Evolutionary conservation across 768 basidiomycete species (phyloP).

Genomic region (Panellus pusillus): DNA sequence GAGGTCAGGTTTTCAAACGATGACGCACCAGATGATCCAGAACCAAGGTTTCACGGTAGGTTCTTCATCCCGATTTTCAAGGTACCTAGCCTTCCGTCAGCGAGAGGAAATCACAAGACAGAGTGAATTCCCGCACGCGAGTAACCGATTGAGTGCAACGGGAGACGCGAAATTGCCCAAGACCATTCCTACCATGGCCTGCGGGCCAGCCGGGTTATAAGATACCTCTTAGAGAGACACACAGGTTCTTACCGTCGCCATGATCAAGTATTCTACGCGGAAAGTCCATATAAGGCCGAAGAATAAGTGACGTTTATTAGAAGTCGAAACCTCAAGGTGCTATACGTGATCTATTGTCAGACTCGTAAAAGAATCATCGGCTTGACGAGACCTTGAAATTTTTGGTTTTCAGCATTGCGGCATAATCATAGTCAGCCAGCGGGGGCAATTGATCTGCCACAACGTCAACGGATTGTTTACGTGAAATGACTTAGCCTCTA

Average conservation of each 20-base stretch:
- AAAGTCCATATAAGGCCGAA: slow-evolving; percentile 45
- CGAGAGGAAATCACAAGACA: not conserved
- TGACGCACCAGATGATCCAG: slow-evolving; percentile 48
- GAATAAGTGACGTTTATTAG: slow-evolving; percentile 29
- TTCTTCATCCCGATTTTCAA: slow-evolving; percentile 53
- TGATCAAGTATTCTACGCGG: slow-evolving; percentile 25
- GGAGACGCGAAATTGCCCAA: slow-evolving; percentile 37
- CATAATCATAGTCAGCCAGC: slow-evolving; percentile 58
- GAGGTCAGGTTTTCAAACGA: too few relatives aligned
- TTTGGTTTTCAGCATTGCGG: slow-evolving; percentile 26
- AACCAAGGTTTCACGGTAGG: slow-evolving; percentile 64
- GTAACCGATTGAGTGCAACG: slow-evolving; percentile 43
- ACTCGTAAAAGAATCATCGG: not conserved
- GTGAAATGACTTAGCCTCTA: not conserved
- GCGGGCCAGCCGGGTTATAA: slow-evolving; percentile 5
- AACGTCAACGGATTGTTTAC: not conserved
- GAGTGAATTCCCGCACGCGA: slow-evolving; percentile 30
- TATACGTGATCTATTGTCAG: not conserved
- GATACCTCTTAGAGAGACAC: not conserved
- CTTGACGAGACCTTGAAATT: slow-evolving; percentile 29
- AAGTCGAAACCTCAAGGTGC: slow-evolving; percentile 14
- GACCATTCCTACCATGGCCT: slow-evolving; percentile 29
- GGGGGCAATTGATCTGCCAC: slow-evolving; percentile 54
- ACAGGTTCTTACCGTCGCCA: slow-evolving; percentile 5
- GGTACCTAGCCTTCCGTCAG: slow-evolving; percentile 38